Conservation (phyloP, 2,329 filamentous ascomycete species). For the Colletotrichum eleusines region DNA sequence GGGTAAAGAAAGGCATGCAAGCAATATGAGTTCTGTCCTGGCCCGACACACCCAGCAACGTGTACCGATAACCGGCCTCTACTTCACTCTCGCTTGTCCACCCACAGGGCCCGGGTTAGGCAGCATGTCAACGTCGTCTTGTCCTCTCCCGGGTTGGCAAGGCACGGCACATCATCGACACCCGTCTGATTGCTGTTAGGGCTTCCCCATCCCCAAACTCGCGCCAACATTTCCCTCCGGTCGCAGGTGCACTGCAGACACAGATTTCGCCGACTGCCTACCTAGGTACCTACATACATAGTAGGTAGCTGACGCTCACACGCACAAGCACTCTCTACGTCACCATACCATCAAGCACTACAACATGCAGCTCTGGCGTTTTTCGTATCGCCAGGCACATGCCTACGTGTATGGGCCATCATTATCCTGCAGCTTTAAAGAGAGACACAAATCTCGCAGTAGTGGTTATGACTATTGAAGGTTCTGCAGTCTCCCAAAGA, state of each 20-base stretch:
- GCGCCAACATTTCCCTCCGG: neutral
- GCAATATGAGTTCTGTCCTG: constrained; percentile 12
- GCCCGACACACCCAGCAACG: constrained; percentile 9
- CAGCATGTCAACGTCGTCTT: too few species aligned
- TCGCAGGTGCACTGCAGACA: neutral
- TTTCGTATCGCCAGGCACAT: neutral
- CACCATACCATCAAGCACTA: neutral
- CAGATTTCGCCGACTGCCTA: neutral
- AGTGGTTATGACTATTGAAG: constrained; percentile 3
- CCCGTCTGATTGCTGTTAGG: neutral
- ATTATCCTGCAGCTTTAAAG: neutral
- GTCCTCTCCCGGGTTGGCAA: too few species aligned
- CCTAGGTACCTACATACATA: too few species aligned
- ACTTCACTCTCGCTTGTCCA: neutral
- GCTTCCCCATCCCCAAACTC: neutral
- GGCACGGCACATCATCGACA: too few species aligned
- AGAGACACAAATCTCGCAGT: neutral
- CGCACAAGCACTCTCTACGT: neutral
- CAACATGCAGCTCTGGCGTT: constrained; percentile 17
- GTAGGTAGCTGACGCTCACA: too few species aligned
- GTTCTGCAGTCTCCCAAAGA: neutral
- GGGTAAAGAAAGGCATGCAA: constrained; percentile 22
- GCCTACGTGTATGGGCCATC: neutral
- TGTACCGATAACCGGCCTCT: neutral
- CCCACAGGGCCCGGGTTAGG: neutral